Evolutionary conservation across 176 grass and related monocot genomes (phyloP), one percentile per base, ranked within the genome.

Genomic region (Triticum dicoccoides): DNA sequence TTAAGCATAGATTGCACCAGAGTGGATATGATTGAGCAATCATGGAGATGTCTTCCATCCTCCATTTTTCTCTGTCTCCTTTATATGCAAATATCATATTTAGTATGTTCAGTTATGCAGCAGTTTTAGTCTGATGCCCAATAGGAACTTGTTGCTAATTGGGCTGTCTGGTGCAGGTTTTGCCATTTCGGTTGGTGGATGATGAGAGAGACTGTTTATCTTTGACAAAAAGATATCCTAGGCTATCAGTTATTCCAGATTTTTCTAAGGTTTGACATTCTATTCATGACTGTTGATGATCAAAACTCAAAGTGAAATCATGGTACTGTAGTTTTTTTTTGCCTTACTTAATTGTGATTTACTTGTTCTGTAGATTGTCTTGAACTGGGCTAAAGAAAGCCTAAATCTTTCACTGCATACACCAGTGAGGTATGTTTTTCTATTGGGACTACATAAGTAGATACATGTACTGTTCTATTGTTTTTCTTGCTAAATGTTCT

Each of bases 171-270:
- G 69, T 80, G 41, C 86, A 99, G 97, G 97, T 99, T 86, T 87
- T 85, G 65, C 97, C 94, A 73, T 99, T 94, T 88, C 84, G 85
- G 63, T 94, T 99, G 61, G 82, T 94, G 87, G 97, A 99, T 76
- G 68, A 83, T 79, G 92, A 97, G 87, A 96, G 92, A 71, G 97
- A 99, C 89, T 94, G 96, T 87, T 82, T 95, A 64, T 99, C 92
- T 80, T 89, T 99, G 87, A 97, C 92, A 34, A 99, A 93, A 86
- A 84, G 97, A 42, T 99, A 99, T 87, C 92, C 97, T 17, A 93
- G 92, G 82, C 80, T 99, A 79, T 87, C 93, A 73, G 76, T 99
- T 89, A 62, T 89, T 88, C 92, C 92, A 83, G 90, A 99, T 51
- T 99, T 99, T 91, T 94, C 94, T 12, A 99, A 99, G 97, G 97